Conservation (phyloP, 257 asterid genomes). For the Leonotis leonurus region DNA sequence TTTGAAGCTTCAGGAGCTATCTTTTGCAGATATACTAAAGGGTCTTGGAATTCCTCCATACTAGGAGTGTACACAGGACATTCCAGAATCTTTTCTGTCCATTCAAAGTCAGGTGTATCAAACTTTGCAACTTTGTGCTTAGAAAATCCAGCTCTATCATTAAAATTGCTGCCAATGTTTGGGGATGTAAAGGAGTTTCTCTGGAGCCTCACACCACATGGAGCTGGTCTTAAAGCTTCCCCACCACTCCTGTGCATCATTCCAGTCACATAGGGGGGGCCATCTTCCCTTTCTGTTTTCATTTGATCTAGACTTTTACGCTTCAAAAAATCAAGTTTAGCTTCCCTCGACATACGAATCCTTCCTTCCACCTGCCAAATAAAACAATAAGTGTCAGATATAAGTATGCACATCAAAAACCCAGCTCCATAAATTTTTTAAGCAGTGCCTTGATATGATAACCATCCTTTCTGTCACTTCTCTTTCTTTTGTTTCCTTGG, state of each 20-base stretch:
- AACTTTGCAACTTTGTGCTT: constrained; percentile 69
- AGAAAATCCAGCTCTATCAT: constrained; percentile 46
- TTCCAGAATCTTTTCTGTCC: constrained; percentile 76
- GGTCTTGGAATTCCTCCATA: constrained; percentile 90
- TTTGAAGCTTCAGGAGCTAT: constrained; percentile 94
- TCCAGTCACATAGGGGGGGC: constrained; percentile 32
- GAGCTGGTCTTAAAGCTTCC: constrained; percentile 64
- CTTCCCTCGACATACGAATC: constrained; percentile 64
- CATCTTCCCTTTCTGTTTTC: constrained; percentile 50
- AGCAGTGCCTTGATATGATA: neutral
- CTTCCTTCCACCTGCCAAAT: constrained; percentile 83
- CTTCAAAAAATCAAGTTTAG: constrained; percentile 78
- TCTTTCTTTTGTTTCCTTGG: neutral
- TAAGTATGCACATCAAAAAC: neutral
- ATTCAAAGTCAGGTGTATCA: constrained; percentile 59
- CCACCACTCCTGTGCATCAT: constrained; percentile 67
- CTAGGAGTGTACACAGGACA: constrained; percentile 85
- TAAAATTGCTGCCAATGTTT: constrained; percentile 34
- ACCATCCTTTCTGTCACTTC: neutral
- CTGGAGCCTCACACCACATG: constrained; percentile 76
- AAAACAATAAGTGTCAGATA: constrained; percentile 7
- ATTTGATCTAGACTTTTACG: constrained; percentile 69
- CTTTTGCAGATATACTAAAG: constrained; percentile 77
- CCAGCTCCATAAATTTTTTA: neutral
- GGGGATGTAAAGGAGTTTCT: constrained; percentile 30